Conservation (phyloP, 495 filamentous ascomycete species). For the Penicillium odoratum region DNA sequence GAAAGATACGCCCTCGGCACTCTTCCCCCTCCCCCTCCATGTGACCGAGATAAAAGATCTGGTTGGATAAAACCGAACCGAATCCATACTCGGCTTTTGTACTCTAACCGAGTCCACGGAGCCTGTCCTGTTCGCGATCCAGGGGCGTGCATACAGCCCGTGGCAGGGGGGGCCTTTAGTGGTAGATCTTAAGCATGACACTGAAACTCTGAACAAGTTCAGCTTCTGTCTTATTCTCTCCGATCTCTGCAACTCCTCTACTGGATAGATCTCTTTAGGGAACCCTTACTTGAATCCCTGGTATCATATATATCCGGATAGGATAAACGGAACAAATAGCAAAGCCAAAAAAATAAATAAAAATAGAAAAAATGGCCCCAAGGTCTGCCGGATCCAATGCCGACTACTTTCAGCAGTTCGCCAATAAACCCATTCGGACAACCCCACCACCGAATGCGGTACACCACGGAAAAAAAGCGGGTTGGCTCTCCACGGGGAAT, state of each 20-base stretch:
- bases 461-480: constrained; percentile 2
- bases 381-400: not conserved
- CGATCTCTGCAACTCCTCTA: not conserved
- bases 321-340: not conserved
- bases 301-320: not conserved
- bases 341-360: not conserved
- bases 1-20: constrained; percentile 29
- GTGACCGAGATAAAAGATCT: constrained; percentile 15
- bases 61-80: constrained; percentile 16
- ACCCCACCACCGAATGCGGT: constrained; percentile 4
- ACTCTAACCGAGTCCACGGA: not conserved
- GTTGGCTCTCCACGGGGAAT: constrained; percentile 17
- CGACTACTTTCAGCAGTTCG: not conserved
- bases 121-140: constrained; percentile 9
- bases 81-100: not conserved
- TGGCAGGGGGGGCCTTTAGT: constrained; percentile 19
- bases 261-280: not conserved
- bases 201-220: not conserved
- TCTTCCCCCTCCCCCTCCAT: constrained; percentile 9
- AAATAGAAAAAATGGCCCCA: not conserved
- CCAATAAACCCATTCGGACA: not conserved
- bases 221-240: not conserved
- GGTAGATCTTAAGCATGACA: constrained; percentile 24
- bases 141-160: constrained; percentile 21
- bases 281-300: not conserved